Base-by-base conservation (phyloP, 2,329 filamentous ascomycete species). In the Dactylellina haptotyla region DNA sequence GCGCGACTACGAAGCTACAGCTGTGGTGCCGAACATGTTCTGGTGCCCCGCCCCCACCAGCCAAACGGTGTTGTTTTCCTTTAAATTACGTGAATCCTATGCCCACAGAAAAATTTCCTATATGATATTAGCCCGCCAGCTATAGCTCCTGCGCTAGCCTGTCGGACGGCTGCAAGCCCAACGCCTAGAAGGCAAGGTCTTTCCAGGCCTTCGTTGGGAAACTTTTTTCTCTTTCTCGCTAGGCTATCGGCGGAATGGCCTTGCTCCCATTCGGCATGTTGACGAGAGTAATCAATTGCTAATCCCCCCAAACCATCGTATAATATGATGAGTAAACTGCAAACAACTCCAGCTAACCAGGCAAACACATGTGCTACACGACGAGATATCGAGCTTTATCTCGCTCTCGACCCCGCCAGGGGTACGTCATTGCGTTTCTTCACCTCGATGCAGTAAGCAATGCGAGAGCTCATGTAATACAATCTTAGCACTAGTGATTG, bases 221-320 rank as follows among this genome's bases (percentile, higher is more conserved):
- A n/a, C n/a, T n/a, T n/a, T n/a, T n/a, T n/a, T 4, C 16, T 45
- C 3, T 30, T 8, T 54, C 54, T 61, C 56, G 56, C 64, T 67
- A 67, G 64, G 65, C 57, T 72, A 65, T 72, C 67, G 67, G 67
- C 67, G 58, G 67, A 62, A 72, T 72, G 53, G 41, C 57, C 59
- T 41, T 20, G 14, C 46, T 45, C 37, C 41, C 39, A 53, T n/a
- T 72, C 67, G 67, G 67, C 67, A 59, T 59, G 59, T 72, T 72
- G 59, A 72, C 67, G 67, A 72, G 51, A 64, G 58, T 72, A 72
- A 65, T 72, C 67, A 50, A 65, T 72, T 72, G 53, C 39, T 72
- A 61, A 72, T 62, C 66, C 41, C 39, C 3, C 30, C 28, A 9
- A 51, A 10, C 20, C 26, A 48, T 28, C 1, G 18, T 10, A 9